Conservation (phyloP, 257 asterid genomes). For the Solanum habrochaites region DNA sequence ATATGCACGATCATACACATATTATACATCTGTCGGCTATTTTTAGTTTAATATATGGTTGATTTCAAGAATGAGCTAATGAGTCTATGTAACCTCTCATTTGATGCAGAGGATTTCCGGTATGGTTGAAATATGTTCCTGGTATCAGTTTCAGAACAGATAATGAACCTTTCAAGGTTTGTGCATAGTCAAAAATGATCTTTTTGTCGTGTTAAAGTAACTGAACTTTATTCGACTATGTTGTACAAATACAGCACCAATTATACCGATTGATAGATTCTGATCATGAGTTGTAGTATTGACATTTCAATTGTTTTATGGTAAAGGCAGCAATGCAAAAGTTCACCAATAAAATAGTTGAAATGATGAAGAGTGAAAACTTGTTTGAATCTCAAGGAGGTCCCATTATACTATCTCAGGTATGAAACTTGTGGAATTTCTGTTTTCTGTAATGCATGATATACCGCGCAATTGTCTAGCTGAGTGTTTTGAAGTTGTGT, state of each 20-base stretch:
- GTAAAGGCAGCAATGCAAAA: conserved; percentile 48
- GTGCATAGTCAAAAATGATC: background rate
- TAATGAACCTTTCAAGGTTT: conserved; percentile 64
- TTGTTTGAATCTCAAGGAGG: conserved; percentile 64
- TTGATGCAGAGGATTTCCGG: conserved; percentile 63
- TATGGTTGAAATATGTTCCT: conserved; percentile 66
- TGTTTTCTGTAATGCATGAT: background rate
- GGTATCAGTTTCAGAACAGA: conserved; percentile 68
- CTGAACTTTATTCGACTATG: background rate
- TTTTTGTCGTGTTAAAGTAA: background rate
- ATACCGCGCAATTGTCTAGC: background rate
- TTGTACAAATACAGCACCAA: background rate
- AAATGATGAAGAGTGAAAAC: conserved; percentile 52
- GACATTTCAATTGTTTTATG: background rate
- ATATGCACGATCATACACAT: background rate
- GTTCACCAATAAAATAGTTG: conserved; percentile 50
- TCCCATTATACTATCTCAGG: conserved; percentile 73
- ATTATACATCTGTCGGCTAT: background rate
- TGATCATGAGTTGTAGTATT: background rate
- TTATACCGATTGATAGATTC: background rate
- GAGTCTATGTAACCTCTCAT: background rate
- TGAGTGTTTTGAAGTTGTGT: background rate
- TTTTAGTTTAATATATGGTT: background rate
- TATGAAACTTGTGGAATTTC: background rate
- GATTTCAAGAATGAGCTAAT: background rate